Evolutionary conservation across 495 filamentous ascomycete species (phyloP).

Genomic region (Sporormia fimetaria): DNA sequence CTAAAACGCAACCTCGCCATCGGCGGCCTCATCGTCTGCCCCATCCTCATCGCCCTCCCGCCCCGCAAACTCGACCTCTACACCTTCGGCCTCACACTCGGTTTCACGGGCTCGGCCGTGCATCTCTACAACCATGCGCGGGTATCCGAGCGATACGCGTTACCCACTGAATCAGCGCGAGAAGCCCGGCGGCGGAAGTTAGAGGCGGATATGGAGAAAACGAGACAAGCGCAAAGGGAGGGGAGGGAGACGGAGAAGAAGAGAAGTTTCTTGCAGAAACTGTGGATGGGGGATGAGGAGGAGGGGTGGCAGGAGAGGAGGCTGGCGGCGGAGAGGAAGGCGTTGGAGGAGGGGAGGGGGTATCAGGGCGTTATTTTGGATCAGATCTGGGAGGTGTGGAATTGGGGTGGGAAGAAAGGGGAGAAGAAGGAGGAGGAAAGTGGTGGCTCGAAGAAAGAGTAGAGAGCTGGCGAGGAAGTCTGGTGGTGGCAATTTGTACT

Average conservation of each 20-base stretch:
- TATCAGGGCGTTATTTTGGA: slow-evolving; percentile 74
- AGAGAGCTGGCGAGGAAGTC: neutral
- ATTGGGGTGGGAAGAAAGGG: slow-evolving; percentile 37
- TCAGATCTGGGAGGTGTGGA: slow-evolving; percentile 76
- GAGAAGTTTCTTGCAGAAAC: slow-evolving; percentile 37
- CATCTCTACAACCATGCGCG: slow-evolving; percentile 43
- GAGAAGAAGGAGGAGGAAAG: slow-evolving; percentile 1
- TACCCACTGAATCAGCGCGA: too few species aligned
- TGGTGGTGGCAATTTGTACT: neutral
- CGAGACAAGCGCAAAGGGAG: slow-evolving; percentile 40
- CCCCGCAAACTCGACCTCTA: slow-evolving; percentile 66
- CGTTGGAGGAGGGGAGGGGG: slow-evolving; percentile 64
- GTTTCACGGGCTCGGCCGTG: slow-evolving; percentile 53
- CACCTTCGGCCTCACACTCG: slow-evolving; percentile 48
- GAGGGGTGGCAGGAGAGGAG: slow-evolving; percentile 64
- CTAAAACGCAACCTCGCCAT: slow-evolving; percentile 51
- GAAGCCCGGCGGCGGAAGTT: too few species aligned
- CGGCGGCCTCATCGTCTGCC: slow-evolving; percentile 53
- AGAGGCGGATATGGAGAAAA: slow-evolving; percentile 37
- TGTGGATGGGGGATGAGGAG: slow-evolving; percentile 56
- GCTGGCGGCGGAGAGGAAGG: slow-evolving; percentile 57
- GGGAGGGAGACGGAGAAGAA: slow-evolving; percentile 33
- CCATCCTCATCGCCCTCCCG: slow-evolving; percentile 61
- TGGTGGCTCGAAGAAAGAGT: neutral
- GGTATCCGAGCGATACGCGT: too few species aligned